Conservation (phyloP, 345 rosid genomes). For the Cardiospermum halicacabum region DNA sequence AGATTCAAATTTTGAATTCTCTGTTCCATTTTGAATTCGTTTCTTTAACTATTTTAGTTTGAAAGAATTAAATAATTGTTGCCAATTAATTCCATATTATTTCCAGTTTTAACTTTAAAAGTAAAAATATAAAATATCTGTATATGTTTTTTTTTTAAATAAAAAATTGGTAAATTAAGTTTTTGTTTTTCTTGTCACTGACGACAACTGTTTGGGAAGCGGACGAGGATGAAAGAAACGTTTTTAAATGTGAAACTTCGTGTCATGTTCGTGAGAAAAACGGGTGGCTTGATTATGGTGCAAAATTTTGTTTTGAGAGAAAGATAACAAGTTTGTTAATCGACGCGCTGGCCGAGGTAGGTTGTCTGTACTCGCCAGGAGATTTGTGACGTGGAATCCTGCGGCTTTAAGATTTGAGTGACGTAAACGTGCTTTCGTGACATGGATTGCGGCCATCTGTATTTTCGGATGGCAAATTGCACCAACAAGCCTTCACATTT, state of each 20-base stretch:
- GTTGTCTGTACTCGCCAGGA: background rate
- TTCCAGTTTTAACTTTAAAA: too few relatives aligned
- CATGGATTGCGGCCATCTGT: too few relatives aligned
- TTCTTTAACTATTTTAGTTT: too few relatives aligned
- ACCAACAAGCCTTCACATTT: too few relatives aligned
- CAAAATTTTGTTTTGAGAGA: too few relatives aligned
- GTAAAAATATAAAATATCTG: background rate
- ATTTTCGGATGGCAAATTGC: too few relatives aligned
- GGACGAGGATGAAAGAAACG: background rate
- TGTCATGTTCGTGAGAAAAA: background rate
- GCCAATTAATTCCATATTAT: too few relatives aligned
- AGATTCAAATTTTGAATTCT: conserved; percentile 5
- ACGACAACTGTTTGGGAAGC: background rate
- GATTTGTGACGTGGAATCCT: background rate
- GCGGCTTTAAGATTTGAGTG: background rate
- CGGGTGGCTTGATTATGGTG: background rate
- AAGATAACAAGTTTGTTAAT: too few relatives aligned
- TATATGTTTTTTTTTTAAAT: too few relatives aligned
- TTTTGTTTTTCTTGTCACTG: background rate
- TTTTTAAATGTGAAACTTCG: background rate
- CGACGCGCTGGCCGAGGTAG: background rate
- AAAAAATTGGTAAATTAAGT: background rate
- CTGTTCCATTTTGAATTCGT: background rate
- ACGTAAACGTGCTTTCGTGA: too few relatives aligned
- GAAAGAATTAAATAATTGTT: too few relatives aligned